Evolutionary conservation across 139 green algal genomes (phyloP).

Genomic region (Chlamydomonas schloesseri): DNA sequence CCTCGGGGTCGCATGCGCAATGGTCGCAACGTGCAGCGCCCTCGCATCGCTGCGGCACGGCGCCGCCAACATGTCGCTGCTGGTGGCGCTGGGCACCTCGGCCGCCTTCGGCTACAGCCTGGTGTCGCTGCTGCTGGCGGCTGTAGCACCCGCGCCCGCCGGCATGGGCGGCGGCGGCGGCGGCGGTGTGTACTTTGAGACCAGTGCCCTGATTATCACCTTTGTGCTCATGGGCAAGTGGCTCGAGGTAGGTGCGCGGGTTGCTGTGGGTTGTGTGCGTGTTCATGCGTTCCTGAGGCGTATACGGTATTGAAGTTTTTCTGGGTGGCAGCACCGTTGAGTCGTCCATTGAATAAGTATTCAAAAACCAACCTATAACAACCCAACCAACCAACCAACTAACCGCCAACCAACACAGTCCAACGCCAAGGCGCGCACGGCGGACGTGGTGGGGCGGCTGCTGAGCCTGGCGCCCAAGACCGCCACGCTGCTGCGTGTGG

Average conservation of each 20-base stretch:
- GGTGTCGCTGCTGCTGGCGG: constrained; percentile 53
- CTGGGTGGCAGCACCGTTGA: too few relatives aligned
- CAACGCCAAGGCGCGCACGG: constrained; percentile 55
- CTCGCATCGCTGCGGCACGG: constrained; percentile 55
- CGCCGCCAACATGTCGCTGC: constrained; percentile 89
- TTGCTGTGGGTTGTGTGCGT: too few relatives aligned
- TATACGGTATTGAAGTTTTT: too few relatives aligned
- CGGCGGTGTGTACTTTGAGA: constrained; percentile 88
- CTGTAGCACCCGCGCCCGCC: not conserved
- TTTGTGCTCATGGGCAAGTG: constrained; percentile 93
- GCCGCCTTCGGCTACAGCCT: constrained; percentile 93
- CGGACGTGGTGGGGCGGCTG: constrained; percentile 86
- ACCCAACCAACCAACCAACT: too few relatives aligned
- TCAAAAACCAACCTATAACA: too few relatives aligned
- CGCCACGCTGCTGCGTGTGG: constrained; percentile 81
- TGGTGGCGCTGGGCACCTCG: constrained; percentile 95
- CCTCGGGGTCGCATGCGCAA: too few relatives aligned
- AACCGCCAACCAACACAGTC: too few relatives aligned
- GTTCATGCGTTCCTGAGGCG: too few relatives aligned
- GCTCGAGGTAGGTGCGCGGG: constrained; percentile 45
- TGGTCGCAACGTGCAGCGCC: constrained; percentile 15
- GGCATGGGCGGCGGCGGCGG: not conserved
- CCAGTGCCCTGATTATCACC: constrained; percentile 93
- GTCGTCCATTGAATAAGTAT: too few relatives aligned
- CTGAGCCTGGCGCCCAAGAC: constrained; percentile 81